These are phyloP conservation scores for Sarocladium strictum DNA, from an alignment of 2,329 filamentous ascomycete genomes.

Conservation along the genomic window DNA sequence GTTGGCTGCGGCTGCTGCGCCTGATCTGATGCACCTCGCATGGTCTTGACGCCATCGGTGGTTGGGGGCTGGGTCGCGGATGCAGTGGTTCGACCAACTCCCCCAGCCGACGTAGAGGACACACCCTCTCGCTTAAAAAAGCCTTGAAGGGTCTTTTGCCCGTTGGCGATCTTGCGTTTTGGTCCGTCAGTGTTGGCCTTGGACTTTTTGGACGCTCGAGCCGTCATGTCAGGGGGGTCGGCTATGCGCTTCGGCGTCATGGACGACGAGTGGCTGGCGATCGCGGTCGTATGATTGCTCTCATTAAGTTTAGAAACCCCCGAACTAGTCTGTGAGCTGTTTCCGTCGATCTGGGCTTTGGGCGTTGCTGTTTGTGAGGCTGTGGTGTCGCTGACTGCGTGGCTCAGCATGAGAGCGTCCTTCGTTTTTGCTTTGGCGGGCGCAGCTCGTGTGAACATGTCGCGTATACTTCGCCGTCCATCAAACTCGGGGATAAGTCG, in stretches of 20 bases:
- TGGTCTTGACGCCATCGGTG: neutral
- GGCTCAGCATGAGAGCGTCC: neutral
- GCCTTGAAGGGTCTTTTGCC: slow-evolving; percentile 60
- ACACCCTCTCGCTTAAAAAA: slow-evolving; percentile 65
- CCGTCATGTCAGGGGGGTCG: neutral
- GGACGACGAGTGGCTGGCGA: neutral
- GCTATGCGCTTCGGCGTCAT: neutral
- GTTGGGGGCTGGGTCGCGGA: neutral
- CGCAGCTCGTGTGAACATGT: slow-evolving; percentile 66
- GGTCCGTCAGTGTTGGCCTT: neutral
- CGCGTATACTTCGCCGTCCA: slow-evolving; percentile 75
- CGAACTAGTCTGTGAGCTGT: neutral
- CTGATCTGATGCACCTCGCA: neutral
- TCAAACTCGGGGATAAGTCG: slow-evolving; percentile 85
- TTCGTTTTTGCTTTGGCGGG: slow-evolving; percentile 8
- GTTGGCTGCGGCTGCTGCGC: slow-evolving; percentile 11
- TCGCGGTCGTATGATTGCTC: neutral
- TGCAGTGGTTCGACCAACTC: neutral
- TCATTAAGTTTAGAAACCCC: neutral
- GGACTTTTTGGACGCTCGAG: neutral
- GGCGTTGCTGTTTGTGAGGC: neutral
- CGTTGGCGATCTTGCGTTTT: slow-evolving; percentile 26
- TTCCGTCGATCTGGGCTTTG: neutral
- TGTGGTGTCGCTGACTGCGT: too few species aligned
- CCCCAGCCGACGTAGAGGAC: neutral